Base-by-base conservation (phyloP, 176 grass and related monocot species). In the Juncus effusus region DNA sequence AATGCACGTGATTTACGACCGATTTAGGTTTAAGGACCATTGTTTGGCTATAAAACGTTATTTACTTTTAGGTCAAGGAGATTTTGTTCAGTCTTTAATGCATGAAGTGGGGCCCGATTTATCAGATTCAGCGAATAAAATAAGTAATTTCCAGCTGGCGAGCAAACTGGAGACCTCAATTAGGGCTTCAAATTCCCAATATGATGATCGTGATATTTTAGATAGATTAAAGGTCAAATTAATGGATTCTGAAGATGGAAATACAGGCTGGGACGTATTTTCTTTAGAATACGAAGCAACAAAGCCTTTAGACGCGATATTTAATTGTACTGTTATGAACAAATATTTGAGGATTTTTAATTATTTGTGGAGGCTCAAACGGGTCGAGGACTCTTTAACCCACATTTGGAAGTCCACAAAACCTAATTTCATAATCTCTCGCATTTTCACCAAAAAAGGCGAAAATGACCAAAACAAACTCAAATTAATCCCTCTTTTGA, bases 51-150 rank as follows among this genome's bases (percentile, higher is more conserved):
- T 96, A 64, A 96, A 96, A 77, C 69, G 84, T 35, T 96, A 96
- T 74, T 83, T 96, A 80, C 92, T 96, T 76, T 84, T 96, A 5
- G 92, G 92, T 15, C 92, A 96, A 83, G 92, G 92, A 75, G 92
- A 96, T 59, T 96, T 96, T 79, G 87, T 96, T 6, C 92, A 96
- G 70, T 96, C 90, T 79, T 72, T 96, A 45, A 96, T 96, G 92
- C 84, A 91, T 11, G 74, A 85, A 77, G 92, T 96, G 35, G 92
- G 92, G 28, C 92, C 92, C 37, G 92, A 96, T 77, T 77, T 96
- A 12, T 96, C 92, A 19, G 92, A 91, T 55, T 87, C 92, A 35
- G 92, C 92, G 60, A 96, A 96, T 84, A 83, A 84, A 58, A 96
- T 96, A 61, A 96, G 92, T 73, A 70, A 81, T 47, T 96, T 96